Percentiles rank a stretch among this genome's conserved stretches.
Conservation (phyloP, 78 protist genomes). For the Isochrysis galbana region DNA sequence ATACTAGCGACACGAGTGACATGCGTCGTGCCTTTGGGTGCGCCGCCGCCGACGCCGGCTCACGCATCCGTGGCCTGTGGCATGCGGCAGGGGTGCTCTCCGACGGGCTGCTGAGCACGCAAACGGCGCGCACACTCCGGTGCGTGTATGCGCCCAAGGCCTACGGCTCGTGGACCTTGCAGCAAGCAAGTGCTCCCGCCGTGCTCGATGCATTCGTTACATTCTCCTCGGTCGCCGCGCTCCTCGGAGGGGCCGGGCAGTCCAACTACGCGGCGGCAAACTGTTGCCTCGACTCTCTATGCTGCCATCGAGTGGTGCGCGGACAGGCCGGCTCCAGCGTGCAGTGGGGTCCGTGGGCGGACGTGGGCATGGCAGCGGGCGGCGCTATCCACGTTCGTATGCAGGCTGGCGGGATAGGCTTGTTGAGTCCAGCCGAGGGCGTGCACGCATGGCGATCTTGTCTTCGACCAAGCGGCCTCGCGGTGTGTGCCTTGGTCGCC, state of each 20-base stretch:
- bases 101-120: constrained; percentile 2
- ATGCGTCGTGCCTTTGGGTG: no score
- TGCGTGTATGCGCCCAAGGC: background rate
- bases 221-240: constrained; percentile 36
- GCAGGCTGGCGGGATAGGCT: background rate
- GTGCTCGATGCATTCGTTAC: background rate
- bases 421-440: background rate
- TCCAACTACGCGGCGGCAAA: constrained; percentile 48
- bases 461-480: background rate
- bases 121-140: background rate
- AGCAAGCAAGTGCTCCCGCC: no score
- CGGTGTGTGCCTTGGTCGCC: background rate
- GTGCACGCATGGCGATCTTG: background rate
- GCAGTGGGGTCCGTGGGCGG: constrained; percentile 48
- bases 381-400: background rate
- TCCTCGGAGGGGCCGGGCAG: constrained; percentile 50
- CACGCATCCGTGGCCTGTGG: background rate
- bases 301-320: background rate
- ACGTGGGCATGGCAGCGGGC: constrained; percentile 42
- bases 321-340: constrained; percentile 15
- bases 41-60: no score
- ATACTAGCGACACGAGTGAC: no score
- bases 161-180: background rate
- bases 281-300: constrained; percentile 35
- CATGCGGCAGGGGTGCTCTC: constrained; percentile 40